phyloP scores from a whole-genome alignment of 2,329 filamentous ascomycete species.

The Graphilbum ipis-grandicollis region DNA sequence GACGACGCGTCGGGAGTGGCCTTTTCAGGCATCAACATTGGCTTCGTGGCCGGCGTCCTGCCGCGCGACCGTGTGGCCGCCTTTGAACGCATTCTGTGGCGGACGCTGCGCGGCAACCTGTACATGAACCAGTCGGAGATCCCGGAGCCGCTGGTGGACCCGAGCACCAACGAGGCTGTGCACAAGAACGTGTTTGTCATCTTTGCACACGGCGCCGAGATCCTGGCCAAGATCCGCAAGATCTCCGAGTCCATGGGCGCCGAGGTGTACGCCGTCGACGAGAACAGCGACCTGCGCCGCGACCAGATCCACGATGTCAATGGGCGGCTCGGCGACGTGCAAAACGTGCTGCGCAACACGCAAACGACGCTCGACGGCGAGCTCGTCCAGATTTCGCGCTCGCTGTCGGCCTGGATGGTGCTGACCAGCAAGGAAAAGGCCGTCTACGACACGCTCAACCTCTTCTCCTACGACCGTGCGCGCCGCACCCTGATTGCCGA shows the following conservation, averaged over 20 bases:
- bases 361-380: constrained; percentile 88
- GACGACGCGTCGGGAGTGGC: constrained; percentile 30
- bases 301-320: constrained; percentile 98
- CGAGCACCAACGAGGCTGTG: constrained; percentile 76
- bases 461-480: constrained; percentile 91
- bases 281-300: constrained; percentile 85
- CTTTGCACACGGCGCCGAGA: constrained; percentile 96
- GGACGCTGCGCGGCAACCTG: constrained; percentile 87
- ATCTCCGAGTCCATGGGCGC: constrained; percentile 96
- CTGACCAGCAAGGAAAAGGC: constrained; percentile 97
- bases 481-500: constrained; percentile 94
- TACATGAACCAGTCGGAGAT: constrained; percentile 99
- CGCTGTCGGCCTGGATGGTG: constrained; percentile 91
- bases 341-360: constrained; percentile 85
- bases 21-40: constrained; percentile 97
- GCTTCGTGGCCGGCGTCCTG: constrained; percentile 94
- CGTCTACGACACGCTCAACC: constrained; percentile 86
- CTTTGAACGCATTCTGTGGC: constrained; percentile 95
- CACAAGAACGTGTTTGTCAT: constrained; percentile 99
- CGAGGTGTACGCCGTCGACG: constrained; percentile 90
- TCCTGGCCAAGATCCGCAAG: constrained; percentile 96
- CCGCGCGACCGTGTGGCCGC: constrained; percentile 80
- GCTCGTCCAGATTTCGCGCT: constrained; percentile 82
- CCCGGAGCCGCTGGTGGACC: constrained; percentile 79
- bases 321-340: constrained; percentile 74